Percentiles rank a stretch among this genome's conserved stretches.
These are phyloP conservation scores for Cercospora janseana DNA, from an alignment of 2,329 filamentous ascomycete species.

Conservation along the genomic window DNA sequence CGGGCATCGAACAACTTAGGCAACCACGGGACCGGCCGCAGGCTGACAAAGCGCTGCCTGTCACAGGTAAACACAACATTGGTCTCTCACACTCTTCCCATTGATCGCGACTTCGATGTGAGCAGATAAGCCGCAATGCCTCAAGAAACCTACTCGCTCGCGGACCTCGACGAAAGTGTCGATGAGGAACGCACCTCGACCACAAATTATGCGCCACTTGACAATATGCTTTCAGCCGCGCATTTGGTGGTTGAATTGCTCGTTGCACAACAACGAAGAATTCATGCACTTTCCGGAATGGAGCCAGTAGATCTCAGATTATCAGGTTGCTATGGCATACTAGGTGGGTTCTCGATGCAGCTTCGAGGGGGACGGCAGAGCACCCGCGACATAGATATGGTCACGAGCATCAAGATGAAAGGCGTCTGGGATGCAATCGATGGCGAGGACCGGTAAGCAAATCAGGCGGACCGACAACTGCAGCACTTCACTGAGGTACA, in stretches of 20 bases:
- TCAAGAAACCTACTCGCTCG: constrained; percentile 11
- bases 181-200: constrained; percentile 3
- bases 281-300: no score
- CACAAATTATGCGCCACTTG: constrained; percentile 1
- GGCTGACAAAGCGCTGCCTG: no score
- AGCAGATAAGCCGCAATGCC: no score
- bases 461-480: no score
- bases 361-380: constrained; percentile 13
- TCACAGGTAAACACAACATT: no score
- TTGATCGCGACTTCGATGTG: no score
- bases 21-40: no score
- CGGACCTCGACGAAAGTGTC: constrained; percentile 1
- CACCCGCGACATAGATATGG: constrained; percentile 12
- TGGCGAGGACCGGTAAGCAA: constrained; percentile 9
- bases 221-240: constrained; percentile 11
- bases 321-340: constrained; percentile 11
- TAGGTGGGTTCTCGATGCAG: constrained; percentile 16
- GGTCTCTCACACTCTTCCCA: no score
- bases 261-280: not conserved
- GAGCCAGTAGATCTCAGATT: no score
- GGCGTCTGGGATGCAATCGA: constrained; percentile 12
- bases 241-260: constrained; percentile 1
- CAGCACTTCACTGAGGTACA: no score
- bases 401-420: constrained; percentile 17
- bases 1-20: no score